phyloP scores from a whole-genome alignment of 495 filamentous ascomycete species.

The Penicillium daleae region DNA sequence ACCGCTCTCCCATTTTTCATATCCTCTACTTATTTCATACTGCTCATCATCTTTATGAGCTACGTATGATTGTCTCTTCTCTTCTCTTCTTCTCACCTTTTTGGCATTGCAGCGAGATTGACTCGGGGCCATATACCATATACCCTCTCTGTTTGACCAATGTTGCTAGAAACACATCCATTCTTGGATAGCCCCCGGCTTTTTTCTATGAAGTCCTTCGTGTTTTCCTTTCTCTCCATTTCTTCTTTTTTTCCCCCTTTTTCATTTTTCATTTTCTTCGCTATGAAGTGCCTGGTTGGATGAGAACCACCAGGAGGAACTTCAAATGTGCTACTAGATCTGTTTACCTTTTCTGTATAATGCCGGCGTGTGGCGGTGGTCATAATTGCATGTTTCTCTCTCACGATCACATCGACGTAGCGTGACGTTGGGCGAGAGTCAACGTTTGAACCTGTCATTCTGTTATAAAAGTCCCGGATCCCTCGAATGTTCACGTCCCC shows the following conservation, averaged over 20 bases:
- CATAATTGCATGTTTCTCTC: conserved; percentile 38
- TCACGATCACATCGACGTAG: conserved; percentile 43
- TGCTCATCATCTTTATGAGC: neutral
- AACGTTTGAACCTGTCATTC: neutral
- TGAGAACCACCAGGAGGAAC: conserved; percentile 3
- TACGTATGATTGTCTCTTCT: neutral
- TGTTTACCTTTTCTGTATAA: conserved; percentile 19
- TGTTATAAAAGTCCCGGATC: conserved; percentile 27
- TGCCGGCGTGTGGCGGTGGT: conserved; percentile 23
- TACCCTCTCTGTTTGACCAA: conserved; percentile 25
- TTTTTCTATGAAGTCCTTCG: neutral
- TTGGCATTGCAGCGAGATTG: conserved; percentile 16
- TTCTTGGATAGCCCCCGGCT: neutral
- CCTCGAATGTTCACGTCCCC: conserved; percentile 12
- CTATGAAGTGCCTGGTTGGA: neutral
- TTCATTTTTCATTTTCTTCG: neutral
- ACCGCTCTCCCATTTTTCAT: neutral
- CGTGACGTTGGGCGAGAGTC: conserved; percentile 19
- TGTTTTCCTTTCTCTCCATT: neutral
- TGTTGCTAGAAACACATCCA: conserved; percentile 15
- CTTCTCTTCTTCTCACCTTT: conserved; percentile 6
- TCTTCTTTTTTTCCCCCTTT: neutral
- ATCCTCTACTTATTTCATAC: conserved; percentile 7
- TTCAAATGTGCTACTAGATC: conserved; percentile 22
- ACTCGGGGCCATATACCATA: conserved; percentile 28